Conservation (phyloP, 75 land plant species). For the Azolla pinnata region DNA sequence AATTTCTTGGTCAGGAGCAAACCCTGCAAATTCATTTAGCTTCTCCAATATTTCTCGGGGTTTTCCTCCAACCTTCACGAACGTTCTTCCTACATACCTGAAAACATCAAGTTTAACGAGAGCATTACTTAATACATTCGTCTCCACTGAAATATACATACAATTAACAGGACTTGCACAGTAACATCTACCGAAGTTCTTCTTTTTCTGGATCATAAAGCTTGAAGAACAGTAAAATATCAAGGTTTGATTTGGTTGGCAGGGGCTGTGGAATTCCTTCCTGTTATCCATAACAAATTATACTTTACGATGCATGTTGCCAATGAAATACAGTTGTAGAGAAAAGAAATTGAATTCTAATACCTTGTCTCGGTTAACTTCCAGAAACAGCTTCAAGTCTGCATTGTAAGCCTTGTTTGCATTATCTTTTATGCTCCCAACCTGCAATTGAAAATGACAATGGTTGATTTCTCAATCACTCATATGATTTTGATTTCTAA, state of each 20-base stretch:
- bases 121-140: neutral
- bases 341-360: no score
- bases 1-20: slow-evolving; percentile 34
- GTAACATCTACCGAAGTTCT: slow-evolving; percentile 25
- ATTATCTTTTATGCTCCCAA: slow-evolving; percentile 55
- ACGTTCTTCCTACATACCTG: slow-evolving; percentile 39
- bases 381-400: slow-evolving; percentile 57
- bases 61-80: slow-evolving; percentile 35
- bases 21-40: slow-evolving; percentile 42
- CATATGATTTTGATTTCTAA: no score
- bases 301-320: no score
- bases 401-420: slow-evolving; percentile 60
- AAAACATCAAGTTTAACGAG: neutral
- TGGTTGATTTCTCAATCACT: no score
- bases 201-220: slow-evolving; percentile 35
- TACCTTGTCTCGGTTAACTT: slow-evolving; percentile 35
- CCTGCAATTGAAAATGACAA: slow-evolving; percentile 24
- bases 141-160: neutral
- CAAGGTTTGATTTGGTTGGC: slow-evolving; percentile 36
- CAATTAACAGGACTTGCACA: neutral
- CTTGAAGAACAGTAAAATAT: slow-evolving; percentile 38
- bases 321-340: no score
- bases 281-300: no score
- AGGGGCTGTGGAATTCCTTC: slow-evolving; percentile 11
- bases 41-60: slow-evolving; percentile 34